phyloP scores from a whole-genome alignment of 176 grass and related monocot species.

The Areca catechu region DNA sequence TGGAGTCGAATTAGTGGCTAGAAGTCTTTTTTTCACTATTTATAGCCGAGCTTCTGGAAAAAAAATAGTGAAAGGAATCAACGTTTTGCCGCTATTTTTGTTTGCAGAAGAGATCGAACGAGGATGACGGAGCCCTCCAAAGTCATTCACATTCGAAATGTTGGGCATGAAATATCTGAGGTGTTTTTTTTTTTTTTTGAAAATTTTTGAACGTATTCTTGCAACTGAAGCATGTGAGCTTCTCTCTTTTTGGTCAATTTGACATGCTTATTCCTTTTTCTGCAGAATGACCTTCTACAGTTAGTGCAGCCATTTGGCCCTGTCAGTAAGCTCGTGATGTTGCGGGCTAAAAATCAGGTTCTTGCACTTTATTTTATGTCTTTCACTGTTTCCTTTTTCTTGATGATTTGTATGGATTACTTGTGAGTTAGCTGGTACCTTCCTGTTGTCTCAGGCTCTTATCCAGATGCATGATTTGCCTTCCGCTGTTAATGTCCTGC shows the following conservation, averaged over 20 bases:
- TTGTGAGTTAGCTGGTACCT: neutral
- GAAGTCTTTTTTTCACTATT: too few relatives aligned
- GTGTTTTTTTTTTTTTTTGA: slow-evolving; percentile 27
- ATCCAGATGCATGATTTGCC: slow-evolving; percentile 90
- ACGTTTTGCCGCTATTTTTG: too few relatives aligned
- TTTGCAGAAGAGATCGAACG: neutral
- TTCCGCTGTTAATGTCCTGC: slow-evolving; percentile 53
- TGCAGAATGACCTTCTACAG: slow-evolving; percentile 76
- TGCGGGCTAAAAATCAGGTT: slow-evolving; percentile 94
- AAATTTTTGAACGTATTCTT: neutral
- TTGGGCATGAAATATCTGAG: slow-evolving; percentile 89
- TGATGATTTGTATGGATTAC: neutral
- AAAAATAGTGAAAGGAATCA: too few relatives aligned
- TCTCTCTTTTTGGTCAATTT: too few relatives aligned
- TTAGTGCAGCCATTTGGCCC: slow-evolving; percentile 80
- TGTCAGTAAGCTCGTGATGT: slow-evolving; percentile 70
- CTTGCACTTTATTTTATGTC: neutral
- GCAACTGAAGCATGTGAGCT: neutral
- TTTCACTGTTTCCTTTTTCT: neutral
- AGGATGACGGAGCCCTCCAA: slow-evolving; percentile 91
- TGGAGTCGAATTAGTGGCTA: too few relatives aligned
- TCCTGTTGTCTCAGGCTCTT: slow-evolving; percentile 44
- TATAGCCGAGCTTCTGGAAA: too few relatives aligned
- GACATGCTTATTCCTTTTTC: neutral
- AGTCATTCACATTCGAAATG: slow-evolving; percentile 94